Percentiles rank a stretch among this genome's conserved stretches.
phyloP scores from a whole-genome alignment of 2,329 filamentous ascomycete species.

The Emmonsiellopsis sp. region DNA sequence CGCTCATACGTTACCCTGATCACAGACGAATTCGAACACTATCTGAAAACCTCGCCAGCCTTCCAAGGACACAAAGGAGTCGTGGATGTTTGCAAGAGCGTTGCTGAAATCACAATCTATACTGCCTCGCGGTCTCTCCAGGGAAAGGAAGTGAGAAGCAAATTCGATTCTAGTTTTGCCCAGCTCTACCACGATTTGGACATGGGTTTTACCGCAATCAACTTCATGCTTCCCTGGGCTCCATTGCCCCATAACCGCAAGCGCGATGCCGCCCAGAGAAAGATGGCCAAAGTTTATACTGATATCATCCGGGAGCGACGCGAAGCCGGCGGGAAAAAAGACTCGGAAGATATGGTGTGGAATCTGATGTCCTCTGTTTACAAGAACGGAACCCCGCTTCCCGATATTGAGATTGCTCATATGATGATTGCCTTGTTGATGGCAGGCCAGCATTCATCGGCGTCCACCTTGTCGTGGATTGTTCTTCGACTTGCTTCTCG shows the following conservation, averaged over 20 bases:
- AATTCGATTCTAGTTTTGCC: slow-evolving; percentile 72
- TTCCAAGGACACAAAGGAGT: slow-evolving; percentile 63
- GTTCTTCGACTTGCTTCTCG: slow-evolving; percentile 69
- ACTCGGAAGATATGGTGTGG: slow-evolving; percentile 74
- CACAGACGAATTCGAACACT: slow-evolving; percentile 62
- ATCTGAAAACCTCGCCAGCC: slow-evolving; percentile 56
- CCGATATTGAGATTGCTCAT: slow-evolving; percentile 76
- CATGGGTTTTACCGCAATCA: slow-evolving; percentile 81
- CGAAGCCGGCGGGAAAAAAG: slow-evolving; percentile 40
- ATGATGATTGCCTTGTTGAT: slow-evolving; percentile 93
- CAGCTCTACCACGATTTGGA: slow-evolving; percentile 81
- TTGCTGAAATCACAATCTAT: slow-evolving; percentile 84
- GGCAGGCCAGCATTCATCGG: slow-evolving; percentile 85
- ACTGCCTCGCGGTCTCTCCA: slow-evolving; percentile 80
- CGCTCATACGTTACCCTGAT: slow-evolving; percentile 71
- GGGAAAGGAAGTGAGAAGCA: slow-evolving; percentile 70
- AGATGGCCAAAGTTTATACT: slow-evolving; percentile 73
- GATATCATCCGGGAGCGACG: slow-evolving; percentile 70
- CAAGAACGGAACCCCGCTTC: slow-evolving; percentile 71
- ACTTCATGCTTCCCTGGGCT: slow-evolving; percentile 83
- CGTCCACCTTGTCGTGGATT: slow-evolving; percentile 77
- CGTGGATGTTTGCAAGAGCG: slow-evolving; percentile 62
- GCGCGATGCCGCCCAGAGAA: slow-evolving; percentile 69
- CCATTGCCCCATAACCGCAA: slow-evolving; percentile 81
- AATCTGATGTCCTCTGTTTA: slow-evolving; percentile 79